phyloP scores from a whole-genome alignment of 2,329 filamentous ascomycete species.

The Podosphaera xanthii region DNA sequence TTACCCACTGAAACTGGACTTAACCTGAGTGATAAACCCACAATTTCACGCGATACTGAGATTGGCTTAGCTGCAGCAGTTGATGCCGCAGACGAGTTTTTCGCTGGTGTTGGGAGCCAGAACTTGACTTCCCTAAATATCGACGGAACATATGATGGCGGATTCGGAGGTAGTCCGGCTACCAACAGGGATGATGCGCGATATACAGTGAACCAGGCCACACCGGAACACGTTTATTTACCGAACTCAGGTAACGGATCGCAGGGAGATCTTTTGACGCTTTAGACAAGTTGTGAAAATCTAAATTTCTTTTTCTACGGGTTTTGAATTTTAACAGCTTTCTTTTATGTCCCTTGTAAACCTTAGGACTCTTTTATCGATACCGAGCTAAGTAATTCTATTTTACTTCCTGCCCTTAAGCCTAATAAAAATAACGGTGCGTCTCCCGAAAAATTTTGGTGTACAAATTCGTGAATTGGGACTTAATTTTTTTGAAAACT shows the following conservation, averaged over 20 bases:
- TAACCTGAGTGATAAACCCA: conserved; percentile 22
- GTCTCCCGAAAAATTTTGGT: too few relatives aligned
- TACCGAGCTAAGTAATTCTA: too few relatives aligned
- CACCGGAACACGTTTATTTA: conserved; percentile 52
- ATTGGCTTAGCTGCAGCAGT: conserved; percentile 46
- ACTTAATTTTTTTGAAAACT: too few relatives aligned
- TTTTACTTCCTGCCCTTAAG: too few relatives aligned
- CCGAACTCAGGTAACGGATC: conserved; percentile 36
- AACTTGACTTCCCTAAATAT: conserved; percentile 53
- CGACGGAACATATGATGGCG: conserved; percentile 32
- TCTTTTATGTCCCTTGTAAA: too few relatives aligned
- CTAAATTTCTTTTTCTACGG: too few relatives aligned
- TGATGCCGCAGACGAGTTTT: conserved; percentile 74
- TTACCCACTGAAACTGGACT: conserved; percentile 28
- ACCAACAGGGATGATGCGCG: conserved; percentile 28
- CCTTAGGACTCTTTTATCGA: too few relatives aligned
- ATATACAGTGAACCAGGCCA: conserved; percentile 64
- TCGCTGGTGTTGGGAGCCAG: conserved; percentile 50
- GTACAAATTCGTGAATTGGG: too few relatives aligned
- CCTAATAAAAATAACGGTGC: too few relatives aligned
- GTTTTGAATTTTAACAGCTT: too few relatives aligned
- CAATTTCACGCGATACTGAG: conserved; percentile 12
- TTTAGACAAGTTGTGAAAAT: conserved; percentile 19
- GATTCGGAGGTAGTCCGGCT: conserved; percentile 30
- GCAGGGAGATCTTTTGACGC: conserved; percentile 49